Percentiles rank a stretch among this genome's conserved stretches.
These are phyloP conservation scores for Aspergillus sparsus DNA, from an alignment of 495 filamentous ascomycete genomes.

Conservation along the genomic window DNA sequence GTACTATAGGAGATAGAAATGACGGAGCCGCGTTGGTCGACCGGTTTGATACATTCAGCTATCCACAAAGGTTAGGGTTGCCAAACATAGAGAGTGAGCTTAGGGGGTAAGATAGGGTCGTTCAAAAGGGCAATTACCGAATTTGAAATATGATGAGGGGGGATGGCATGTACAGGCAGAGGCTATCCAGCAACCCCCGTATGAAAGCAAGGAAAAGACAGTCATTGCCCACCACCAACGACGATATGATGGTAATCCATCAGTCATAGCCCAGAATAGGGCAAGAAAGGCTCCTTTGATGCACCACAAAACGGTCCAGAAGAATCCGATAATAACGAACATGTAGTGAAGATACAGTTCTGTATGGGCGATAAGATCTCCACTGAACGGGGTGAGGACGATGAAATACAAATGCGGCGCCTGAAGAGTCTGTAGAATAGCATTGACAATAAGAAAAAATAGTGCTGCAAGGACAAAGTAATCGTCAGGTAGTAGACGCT, in stretches of 20 bases:
- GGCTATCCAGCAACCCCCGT: conserved; percentile 35
- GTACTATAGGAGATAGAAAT: conserved; percentile 49
- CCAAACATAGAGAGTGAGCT: no score
- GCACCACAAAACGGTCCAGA: conserved; percentile 50
- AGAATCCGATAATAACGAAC: conserved; percentile 49
- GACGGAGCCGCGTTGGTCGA: conserved; percentile 29
- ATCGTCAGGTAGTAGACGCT: conserved; percentile 41
- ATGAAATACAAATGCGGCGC: conserved; percentile 44
- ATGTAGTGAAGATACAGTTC: conserved; percentile 36
- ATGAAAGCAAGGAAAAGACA: conserved; percentile 36
- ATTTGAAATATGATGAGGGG: conserved; percentile 41
- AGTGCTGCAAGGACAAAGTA: conserved; percentile 45
- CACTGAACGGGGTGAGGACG: conserved; percentile 28
- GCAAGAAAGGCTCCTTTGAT: conserved; percentile 52
- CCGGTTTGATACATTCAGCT: conserved; percentile 25
- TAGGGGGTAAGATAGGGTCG: no score
- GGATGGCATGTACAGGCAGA: conserved; percentile 46
- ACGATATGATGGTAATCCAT: conserved; percentile 38
- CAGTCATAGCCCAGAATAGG: conserved; percentile 47
- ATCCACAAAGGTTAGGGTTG: background rate
- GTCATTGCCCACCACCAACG: conserved; percentile 40
- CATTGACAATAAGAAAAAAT: conserved; percentile 37
- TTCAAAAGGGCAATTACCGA: conserved; percentile 22
- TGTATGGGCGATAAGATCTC: conserved; percentile 25
- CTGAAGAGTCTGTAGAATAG: conserved; percentile 47